Base-by-base conservation (phyloP, 208 protist genomes). In the Leishmania mexicana region DNA sequence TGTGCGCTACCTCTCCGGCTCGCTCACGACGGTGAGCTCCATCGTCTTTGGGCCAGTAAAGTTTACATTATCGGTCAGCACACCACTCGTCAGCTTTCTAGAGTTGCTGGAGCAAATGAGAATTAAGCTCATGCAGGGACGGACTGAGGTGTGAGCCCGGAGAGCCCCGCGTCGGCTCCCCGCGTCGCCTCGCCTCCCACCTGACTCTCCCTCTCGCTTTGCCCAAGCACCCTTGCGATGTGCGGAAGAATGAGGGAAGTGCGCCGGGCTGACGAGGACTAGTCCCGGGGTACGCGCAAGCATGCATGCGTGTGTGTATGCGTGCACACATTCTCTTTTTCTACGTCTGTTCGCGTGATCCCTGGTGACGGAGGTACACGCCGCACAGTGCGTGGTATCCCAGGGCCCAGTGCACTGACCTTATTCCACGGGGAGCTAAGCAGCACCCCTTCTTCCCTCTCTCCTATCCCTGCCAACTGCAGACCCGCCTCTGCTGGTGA, bases 31-130 rank as follows among this genome's bases (percentile, higher is more conserved):
- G 64, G 28, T 75, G 24, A 81, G 81, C 62, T 24, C 40, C 19
- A 42, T 81, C 24, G 31, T 81, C 73, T 79, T 76, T 35, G 51
- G 47, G 11, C 28, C 75, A 19, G 71, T 75, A 0, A 81, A 81
- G 35, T 79, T 85, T 53, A 6, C 64, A 47, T 35, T 85, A 24
- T 62, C 73, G 15, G 65, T 85, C 53, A 85, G 81, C 80, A 79
- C 35, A 45, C 78, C 82, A 76, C 77, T 85, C 62, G 62, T 85
- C 7, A 85, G 78, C 49, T 79, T 81, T 75, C 42, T 81, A 38
- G 40, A 75, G 73, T 6, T 81, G 1, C 71, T 74, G 40, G 64
- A 60, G 70, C 28, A 81, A 47, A 0, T 5, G 60, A 4, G 51
- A 57, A n/a, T 31, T 28, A 60, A 58, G 31, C 15, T 8, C 1